phyloP scores from a whole-genome alignment of 257 asterid species.

The Gentiana straminea region DNA sequence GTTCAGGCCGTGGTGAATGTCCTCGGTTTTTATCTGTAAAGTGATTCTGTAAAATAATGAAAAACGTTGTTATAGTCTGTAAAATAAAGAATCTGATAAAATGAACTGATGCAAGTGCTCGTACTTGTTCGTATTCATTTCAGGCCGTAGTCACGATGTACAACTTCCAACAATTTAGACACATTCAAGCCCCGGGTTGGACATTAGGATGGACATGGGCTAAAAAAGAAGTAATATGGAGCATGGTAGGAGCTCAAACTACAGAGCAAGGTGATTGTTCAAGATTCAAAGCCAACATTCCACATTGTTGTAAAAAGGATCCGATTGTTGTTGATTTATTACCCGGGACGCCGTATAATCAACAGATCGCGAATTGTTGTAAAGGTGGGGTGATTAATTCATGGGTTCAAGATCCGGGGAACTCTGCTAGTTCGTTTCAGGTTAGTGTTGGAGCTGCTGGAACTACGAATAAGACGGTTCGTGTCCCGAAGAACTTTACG shows the following conservation, averaged over 20 bases:
- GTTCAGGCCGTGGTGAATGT: too few relatives aligned
- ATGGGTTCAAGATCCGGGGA: conserved; percentile 56
- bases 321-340: conserved; percentile 62
- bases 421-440: conserved; percentile 63
- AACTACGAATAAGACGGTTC: conserved; percentile 63
- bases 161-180: conserved; percentile 85
- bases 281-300: conserved; percentile 45
- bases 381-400: conserved; percentile 69
- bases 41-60: too few relatives aligned
- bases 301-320: conserved; percentile 65
- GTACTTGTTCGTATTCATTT: too few relatives aligned
- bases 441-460: conserved; percentile 63
- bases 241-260: conserved; percentile 64
- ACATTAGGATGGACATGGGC: conserved; percentile 90
- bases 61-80: too few relatives aligned
- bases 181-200: conserved; percentile 89
- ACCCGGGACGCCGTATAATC: conserved; percentile 73
- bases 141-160: conserved; percentile 67
- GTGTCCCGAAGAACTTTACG: conserved; percentile 62
- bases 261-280: conserved; percentile 92
- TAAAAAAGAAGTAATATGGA: conserved; percentile 80
- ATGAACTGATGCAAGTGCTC: too few relatives aligned
- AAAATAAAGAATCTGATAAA: too few relatives aligned
- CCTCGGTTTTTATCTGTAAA: too few relatives aligned
- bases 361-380: conserved; percentile 67